Percentiles rank a stretch among this genome's conserved stretches.
Evolutionary conservation across 2,329 filamentous ascomycete species (phyloP).

Genomic region (Phaeomoniella chlamydospora): DNA sequence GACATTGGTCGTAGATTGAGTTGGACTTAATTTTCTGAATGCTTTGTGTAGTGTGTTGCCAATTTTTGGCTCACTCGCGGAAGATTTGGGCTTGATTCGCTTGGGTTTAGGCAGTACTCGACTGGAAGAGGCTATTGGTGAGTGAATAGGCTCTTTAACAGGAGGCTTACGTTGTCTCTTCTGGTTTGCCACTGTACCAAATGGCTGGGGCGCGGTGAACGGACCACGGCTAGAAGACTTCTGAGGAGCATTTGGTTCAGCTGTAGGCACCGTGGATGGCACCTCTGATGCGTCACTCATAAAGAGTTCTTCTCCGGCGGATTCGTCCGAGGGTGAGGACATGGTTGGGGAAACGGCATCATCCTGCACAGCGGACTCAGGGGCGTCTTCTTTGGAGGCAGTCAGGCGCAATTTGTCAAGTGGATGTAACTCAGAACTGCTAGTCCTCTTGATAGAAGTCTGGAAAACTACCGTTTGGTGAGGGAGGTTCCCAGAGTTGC

Average conservation of each 20-base stretch:
- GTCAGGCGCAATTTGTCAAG: constrained; percentile 8
- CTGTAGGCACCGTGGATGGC: background rate
- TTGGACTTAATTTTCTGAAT: constrained; percentile 11
- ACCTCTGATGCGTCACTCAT: background rate
- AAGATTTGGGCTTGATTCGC: constrained; percentile 4
- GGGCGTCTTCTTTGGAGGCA: constrained; percentile 1
- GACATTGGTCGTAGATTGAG: constrained; percentile 9
- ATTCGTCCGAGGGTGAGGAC: background rate
- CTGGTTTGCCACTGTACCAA: constrained; percentile 9
- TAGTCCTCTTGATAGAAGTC: constrained; percentile 21
- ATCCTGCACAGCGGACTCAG: constrained; percentile 1
- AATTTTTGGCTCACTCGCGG: too few species aligned
- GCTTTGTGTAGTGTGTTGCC: constrained; percentile 11
- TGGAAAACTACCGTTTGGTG: constrained; percentile 30
- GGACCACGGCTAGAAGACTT: background rate
- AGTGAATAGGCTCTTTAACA: constrained; percentile 2
- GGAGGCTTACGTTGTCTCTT: constrained; percentile 11
- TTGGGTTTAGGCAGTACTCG: constrained; percentile 5
- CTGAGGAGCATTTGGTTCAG: background rate
- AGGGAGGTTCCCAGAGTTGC: constrained; percentile 11
- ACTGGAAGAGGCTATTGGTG: constrained; percentile 4
- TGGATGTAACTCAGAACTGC: constrained; percentile 8
- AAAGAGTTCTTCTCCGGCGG: background rate
- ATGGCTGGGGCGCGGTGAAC: background rate
- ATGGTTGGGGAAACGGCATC: constrained; percentile 2